These are phyloP conservation scores for Alternaria viburni DNA, from an alignment of 2,329 filamentous ascomycete species.

Conservation along the genomic window DNA sequence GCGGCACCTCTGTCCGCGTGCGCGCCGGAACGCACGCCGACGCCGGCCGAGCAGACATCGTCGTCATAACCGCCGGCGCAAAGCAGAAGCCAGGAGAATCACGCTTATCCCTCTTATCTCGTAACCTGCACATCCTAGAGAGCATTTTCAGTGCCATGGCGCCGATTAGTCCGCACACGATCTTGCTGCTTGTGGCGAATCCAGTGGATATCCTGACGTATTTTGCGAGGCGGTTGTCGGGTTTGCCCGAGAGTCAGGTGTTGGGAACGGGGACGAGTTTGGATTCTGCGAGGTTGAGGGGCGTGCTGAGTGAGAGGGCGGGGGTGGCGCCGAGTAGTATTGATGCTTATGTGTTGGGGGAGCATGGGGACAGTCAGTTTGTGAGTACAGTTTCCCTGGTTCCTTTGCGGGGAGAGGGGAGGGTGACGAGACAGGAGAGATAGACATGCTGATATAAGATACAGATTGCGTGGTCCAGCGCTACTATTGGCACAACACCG, in stretches of 20 bases:
- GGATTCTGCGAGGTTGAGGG: slow-evolving; percentile 59
- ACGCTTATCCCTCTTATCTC: slow-evolving; percentile 54
- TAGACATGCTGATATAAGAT: background rate
- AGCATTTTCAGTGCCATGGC: slow-evolving; percentile 57
- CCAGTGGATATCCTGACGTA: slow-evolving; percentile 63
- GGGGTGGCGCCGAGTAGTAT: slow-evolving; percentile 49
- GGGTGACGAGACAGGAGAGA: background rate
- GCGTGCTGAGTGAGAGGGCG: slow-evolving; percentile 51
- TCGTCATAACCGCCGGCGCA: slow-evolving; percentile 63
- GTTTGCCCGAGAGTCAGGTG: slow-evolving; percentile 58
- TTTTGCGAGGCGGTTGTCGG: slow-evolving; percentile 56
- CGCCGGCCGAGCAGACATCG: slow-evolving; percentile 61
- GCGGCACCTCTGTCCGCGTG: slow-evolving; percentile 52
- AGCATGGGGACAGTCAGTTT: slow-evolving; percentile 58
- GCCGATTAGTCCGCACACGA: slow-evolving; percentile 56
- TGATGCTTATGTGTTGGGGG: slow-evolving; percentile 56
- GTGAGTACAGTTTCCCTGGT: slow-evolving; percentile 28
- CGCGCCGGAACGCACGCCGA: slow-evolving; percentile 55
- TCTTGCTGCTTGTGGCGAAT: slow-evolving; percentile 61
- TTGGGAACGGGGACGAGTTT: slow-evolving; percentile 62
- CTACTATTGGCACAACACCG: slow-evolving; percentile 52
- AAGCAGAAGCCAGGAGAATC: slow-evolving; percentile 58
- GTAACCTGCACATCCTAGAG: slow-evolving; percentile 57
- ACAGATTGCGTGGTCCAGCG: slow-evolving; percentile 54
- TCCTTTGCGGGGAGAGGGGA: background rate